Base-by-base conservation (phyloP, 257 asterid genomes). In the Plectranthus barbatus region DNA sequence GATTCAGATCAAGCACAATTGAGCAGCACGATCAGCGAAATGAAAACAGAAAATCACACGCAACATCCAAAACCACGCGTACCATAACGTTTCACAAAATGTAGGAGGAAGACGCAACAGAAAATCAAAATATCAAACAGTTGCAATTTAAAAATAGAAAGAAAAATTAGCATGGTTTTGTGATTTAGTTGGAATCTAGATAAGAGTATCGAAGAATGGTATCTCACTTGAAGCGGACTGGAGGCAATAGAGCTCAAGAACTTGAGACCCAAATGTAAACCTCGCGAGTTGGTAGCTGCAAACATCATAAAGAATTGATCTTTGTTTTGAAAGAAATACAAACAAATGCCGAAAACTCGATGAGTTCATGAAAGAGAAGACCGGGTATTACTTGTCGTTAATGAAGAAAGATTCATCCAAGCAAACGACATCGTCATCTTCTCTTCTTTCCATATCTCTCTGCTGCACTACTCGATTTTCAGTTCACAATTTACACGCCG, bases 171-270 rank as follows among this genome's bases (percentile, higher is more conserved):
- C 39, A 53, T 9, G 17, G 54, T 21, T 51, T 23, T 7, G 13
- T 31, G n/a, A n/a, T 46, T 29, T 23, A 1, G 4, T 24, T 12
- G 12, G 18, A 31, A 57, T 41, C n/a, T 55, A 5, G 12, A 40
- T n/a, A 39, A 17, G 44, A 50, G 31, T 6, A 45, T 29, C 36
- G 48, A 49, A 20, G 12, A 33, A 45, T 19, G 44, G 26, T 34
- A 56, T 76, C 90, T 73, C 57, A 89, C 96, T 90, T 26, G 96
- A 83, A 66, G 97, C 92, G 29, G 96, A 81, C 26, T 90, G 91
- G 63, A 90, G 96, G 73, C 95, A 83, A 45, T 85, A 84, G 40
- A 90, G 93, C 57, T 87, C 79, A 47, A 90, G 83, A 77, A 80
- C 80, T 45, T 87, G 85, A 40, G 91, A 73, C 54, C 95, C 96